A percentile compares a stretch with the other conserved stretches of the same genome.
Evolutionary conservation across 345 rosid species (phyloP).

Genomic region (Salix exigua): DNA sequence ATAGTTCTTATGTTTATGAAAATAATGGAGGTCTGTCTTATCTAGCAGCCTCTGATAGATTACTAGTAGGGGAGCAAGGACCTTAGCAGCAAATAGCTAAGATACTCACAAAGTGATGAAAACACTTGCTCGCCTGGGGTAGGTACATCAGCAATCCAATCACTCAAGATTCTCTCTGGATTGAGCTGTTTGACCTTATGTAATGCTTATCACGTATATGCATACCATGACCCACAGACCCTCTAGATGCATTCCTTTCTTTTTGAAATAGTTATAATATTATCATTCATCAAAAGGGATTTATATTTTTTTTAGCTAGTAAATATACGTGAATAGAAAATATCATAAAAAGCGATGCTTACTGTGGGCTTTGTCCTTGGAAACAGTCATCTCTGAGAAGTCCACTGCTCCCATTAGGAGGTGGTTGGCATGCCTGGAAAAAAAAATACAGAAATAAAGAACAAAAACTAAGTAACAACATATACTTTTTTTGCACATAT

Average conservation of each 20-base stretch:
- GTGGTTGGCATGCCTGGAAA: constrained; percentile 57
- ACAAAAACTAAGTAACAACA: neutral
- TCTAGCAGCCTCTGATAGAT: neutral
- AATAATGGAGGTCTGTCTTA: neutral
- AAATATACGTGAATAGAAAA: too few relatives aligned
- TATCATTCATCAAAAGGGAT: neutral
- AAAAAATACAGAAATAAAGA: neutral
- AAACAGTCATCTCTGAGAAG: constrained; percentile 54
- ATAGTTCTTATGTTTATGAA: neutral
- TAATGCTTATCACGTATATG: constrained; percentile 16
- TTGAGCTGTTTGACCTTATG: constrained; percentile 11
- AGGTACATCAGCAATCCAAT: neutral
- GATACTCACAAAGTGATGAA: neutral
- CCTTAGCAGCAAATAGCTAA: neutral
- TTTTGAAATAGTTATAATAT: neutral
- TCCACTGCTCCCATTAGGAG: constrained; percentile 60
- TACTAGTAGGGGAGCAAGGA: neutral
- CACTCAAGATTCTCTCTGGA: constrained; percentile 4
- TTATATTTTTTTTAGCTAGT: neutral
- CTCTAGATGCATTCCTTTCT: neutral
- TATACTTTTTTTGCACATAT: neutral
- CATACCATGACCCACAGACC: neutral
- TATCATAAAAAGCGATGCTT: constrained; percentile 16
- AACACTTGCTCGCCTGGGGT: neutral
- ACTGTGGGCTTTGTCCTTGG: constrained; percentile 55